Conservation (phyloP, 495 filamentous ascomycete species). For the Hypomontagnella submonticulosa region DNA sequence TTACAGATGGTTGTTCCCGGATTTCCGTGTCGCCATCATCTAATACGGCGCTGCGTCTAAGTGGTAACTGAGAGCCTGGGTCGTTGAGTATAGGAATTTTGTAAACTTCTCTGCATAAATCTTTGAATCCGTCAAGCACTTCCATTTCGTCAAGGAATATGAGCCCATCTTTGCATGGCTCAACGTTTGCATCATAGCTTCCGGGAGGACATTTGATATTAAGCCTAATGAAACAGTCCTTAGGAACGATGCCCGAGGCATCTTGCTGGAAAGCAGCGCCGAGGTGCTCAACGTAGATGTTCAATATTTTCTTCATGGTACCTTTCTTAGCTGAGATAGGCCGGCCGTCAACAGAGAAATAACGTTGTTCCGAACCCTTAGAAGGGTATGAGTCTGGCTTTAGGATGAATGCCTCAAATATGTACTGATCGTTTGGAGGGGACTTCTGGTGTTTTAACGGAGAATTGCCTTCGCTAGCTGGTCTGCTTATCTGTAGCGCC, state of each 20-base stretch:
- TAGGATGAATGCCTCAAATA: conserved; percentile 70
- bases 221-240: conserved; percentile 78
- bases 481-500: conserved; percentile 30
- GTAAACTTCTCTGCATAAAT: conserved; percentile 67
- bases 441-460: neutral
- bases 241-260: conserved; percentile 41
- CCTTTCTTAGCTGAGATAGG: conserved; percentile 74
- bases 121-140: conserved; percentile 63
- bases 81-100: conserved; percentile 15
- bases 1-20: conserved; percentile 1
- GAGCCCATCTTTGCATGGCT: conserved; percentile 91
- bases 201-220: conserved; percentile 75
- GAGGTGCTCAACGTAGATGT: conserved; percentile 47
- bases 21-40: neutral
- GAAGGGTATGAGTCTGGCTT: conserved; percentile 60
- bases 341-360: conserved; percentile 79
- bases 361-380: conserved; percentile 70
- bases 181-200: conserved; percentile 88
- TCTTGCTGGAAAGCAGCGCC: conserved; percentile 2
- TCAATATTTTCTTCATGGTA: conserved; percentile 72
- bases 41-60: neutral
- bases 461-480: conserved; percentile 1
- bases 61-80: neutral
- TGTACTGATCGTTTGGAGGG: conserved; percentile 6
- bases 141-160: conserved; percentile 72